Conservation (phyloP, 257 asterid genomes). For the Cinchona pubescens region DNA sequence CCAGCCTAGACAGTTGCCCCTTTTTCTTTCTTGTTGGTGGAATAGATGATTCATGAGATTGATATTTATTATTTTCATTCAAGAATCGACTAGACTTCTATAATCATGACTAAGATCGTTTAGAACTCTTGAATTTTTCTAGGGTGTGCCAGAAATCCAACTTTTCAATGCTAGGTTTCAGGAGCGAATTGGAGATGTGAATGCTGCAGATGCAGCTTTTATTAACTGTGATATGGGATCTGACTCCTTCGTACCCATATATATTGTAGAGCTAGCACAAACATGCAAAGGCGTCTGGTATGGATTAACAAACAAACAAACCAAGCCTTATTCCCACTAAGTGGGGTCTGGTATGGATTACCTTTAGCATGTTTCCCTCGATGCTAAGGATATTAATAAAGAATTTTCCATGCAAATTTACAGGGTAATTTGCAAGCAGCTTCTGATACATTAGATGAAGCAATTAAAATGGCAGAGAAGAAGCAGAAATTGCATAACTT, state of each 20-base stretch:
- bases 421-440: constrained; percentile 79
- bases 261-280: constrained; percentile 57
- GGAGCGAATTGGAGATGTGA: constrained; percentile 72
- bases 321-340: too few species aligned
- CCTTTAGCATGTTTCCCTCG: constrained; percentile 21
- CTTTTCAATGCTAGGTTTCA: constrained; percentile 69
- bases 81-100: neutral
- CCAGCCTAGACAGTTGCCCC: neutral
- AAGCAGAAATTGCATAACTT: constrained; percentile 45
- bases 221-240: constrained; percentile 39
- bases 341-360: too few species aligned
- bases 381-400: constrained; percentile 19
- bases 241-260: constrained; percentile 53
- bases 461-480: constrained; percentile 57
- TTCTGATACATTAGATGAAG: constrained; percentile 56
- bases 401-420: constrained; percentile 28
- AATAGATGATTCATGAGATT: constrained; percentile 3
- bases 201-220: constrained; percentile 68
- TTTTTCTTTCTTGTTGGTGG: neutral
- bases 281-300: constrained; percentile 88
- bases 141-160: constrained; percentile 78
- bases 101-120: constrained; percentile 4
- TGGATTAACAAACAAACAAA: too few species aligned
- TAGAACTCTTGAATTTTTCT: constrained; percentile 23
- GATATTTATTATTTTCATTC: neutral